phyloP scores from a whole-genome alignment of 2,329 filamentous ascomycete species.

The Fusarium sp. region DNA sequence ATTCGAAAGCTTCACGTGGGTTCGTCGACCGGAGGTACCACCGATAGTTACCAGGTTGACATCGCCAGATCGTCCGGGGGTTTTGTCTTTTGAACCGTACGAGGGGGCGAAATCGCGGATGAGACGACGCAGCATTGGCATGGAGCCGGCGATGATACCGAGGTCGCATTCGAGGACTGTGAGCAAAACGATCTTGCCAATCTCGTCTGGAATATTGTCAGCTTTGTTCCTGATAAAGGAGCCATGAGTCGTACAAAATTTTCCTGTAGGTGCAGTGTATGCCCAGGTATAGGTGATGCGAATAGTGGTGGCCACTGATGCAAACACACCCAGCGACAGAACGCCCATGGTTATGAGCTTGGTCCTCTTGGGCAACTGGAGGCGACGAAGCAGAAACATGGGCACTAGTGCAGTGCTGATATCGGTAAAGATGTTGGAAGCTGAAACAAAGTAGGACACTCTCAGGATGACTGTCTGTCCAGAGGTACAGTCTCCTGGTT shows the following conservation, averaged over 20 bases:
- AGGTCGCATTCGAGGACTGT: constrained; percentile 42
- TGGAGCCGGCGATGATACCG: constrained; percentile 42
- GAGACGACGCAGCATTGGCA: constrained; percentile 41
- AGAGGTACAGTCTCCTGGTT: constrained; percentile 28
- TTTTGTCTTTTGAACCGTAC: constrained; percentile 13
- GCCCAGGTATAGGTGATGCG: constrained; percentile 35
- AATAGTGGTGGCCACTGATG: constrained; percentile 35
- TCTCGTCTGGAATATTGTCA: constrained; percentile 15
- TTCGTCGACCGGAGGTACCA: constrained; percentile 9
- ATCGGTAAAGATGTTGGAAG: constrained; percentile 32
- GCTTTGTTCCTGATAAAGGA: background rate
- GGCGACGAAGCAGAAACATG: constrained; percentile 23
- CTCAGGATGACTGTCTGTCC: constrained; percentile 26
- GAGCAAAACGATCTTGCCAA: constrained; percentile 39
- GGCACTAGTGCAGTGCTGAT: constrained; percentile 23
- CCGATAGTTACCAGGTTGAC: constrained; percentile 32
- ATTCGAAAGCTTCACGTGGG: constrained; percentile 23
- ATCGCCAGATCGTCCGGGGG: constrained; percentile 19
- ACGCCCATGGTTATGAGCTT: constrained; percentile 29
- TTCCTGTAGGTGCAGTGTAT: constrained; percentile 14
- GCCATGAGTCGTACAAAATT: background rate
- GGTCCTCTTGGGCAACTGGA: constrained; percentile 25
- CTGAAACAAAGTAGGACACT: constrained; percentile 32
- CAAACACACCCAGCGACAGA: constrained; percentile 25
- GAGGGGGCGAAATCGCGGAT: constrained; percentile 27